Conservation (phyloP, 345 rosid genomes). For the Corchorus olitorius region DNA sequence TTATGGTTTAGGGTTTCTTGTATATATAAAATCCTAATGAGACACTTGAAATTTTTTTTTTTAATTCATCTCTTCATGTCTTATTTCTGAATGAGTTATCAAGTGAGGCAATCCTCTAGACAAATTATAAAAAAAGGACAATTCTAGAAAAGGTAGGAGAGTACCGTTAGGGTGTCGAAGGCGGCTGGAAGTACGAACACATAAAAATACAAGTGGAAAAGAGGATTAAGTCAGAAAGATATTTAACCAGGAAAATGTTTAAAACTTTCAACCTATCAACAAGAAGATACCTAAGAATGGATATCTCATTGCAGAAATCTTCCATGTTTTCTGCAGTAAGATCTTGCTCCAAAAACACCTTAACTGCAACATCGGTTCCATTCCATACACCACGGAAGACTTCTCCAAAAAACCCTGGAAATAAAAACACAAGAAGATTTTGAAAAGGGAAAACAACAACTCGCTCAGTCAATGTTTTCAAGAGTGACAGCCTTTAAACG, state of each 20-base stretch:
- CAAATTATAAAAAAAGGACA: conserved; percentile 1
- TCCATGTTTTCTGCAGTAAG: conserved; percentile 96
- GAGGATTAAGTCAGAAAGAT: conserved; percentile 38
- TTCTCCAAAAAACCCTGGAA: conserved; percentile 90
- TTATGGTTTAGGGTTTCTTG: neutral
- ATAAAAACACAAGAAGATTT: conserved; percentile 3
- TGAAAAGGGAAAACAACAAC: conserved; percentile 17
- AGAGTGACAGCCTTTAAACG: neutral
- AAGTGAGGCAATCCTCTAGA: neutral
- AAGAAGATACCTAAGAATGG: conserved; percentile 77
- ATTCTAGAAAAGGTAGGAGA: conserved; percentile 20
- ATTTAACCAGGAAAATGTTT: conserved; percentile 23
- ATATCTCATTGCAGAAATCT: conserved; percentile 97
- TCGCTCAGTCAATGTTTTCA: neutral
- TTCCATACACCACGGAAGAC: conserved; percentile 98
- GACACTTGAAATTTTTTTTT: neutral
- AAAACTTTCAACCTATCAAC: conserved; percentile 28
- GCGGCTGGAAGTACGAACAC: conserved; percentile 59
- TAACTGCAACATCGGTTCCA: conserved; percentile 97
- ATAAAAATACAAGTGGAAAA: conserved; percentile 28
- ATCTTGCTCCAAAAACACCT: conserved; percentile 96
- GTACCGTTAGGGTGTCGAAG: conserved; percentile 99
- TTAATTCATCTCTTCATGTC: neutral
- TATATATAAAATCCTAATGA: neutral
- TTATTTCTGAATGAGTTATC: neutral